Conservation (phyloP, 305 asterid genomes). For the Euphrasia arctica region DNA sequence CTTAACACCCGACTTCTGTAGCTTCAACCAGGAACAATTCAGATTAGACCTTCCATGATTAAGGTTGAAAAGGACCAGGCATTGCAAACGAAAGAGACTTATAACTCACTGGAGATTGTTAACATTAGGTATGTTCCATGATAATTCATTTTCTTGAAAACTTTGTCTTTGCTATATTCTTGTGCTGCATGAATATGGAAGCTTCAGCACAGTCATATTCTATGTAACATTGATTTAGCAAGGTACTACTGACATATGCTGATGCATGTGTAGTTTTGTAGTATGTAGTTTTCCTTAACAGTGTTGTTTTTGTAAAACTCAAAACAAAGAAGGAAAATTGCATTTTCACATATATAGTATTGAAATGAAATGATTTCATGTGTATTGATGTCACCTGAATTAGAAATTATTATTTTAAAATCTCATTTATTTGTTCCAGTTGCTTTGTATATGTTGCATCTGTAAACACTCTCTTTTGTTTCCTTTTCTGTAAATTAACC, state of each 20-base stretch:
- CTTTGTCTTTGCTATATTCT: not conserved
- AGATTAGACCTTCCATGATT: constrained; percentile 77
- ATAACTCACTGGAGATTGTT: constrained; percentile 72
- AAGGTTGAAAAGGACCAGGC: constrained; percentile 56
- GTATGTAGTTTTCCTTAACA: not conserved
- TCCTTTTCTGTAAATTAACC: too few species aligned
- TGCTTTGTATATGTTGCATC: too few species aligned
- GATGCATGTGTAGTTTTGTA: not conserved
- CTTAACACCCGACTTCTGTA: constrained; percentile 26
- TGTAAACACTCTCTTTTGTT: too few species aligned
- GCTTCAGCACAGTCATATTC: not conserved
- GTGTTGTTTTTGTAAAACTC: not conserved
- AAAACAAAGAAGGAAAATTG: not conserved
- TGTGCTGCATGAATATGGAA: constrained; percentile 17
- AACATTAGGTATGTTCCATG: constrained; percentile 45
- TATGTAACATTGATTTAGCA: constrained; percentile 1
- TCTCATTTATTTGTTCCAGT: too few species aligned
- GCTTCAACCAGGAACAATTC: constrained; percentile 62
- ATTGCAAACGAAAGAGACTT: constrained; percentile 25
- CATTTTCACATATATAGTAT: not conserved
- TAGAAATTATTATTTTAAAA: too few species aligned
- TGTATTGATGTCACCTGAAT: not conserved
- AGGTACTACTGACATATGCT: not conserved
- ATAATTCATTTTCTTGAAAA: not conserved
- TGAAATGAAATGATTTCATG: not conserved